These are phyloP conservation scores for Trametes elegans DNA, from an alignment of 768 basidiomycete species.

Conservation along the genomic window DNA sequence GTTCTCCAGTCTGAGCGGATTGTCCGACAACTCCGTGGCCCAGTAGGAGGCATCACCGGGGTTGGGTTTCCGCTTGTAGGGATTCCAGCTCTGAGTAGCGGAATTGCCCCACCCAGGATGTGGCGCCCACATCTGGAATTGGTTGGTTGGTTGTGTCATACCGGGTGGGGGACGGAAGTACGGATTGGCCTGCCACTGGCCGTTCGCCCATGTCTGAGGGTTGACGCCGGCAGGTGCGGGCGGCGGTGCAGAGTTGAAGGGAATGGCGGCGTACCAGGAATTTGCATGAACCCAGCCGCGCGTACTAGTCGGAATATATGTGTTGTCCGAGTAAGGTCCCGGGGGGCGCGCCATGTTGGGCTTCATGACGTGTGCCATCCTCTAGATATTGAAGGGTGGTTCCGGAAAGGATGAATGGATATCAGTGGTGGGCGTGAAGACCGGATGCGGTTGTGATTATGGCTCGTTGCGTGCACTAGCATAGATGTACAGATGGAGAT, in stretches of 20 bases:
- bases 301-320: conserved; percentile 4
- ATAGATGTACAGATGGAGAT: conserved; percentile 23
- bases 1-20: conserved; percentile 61
- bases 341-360: neutral
- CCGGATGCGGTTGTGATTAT: conserved; percentile 4
- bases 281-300: conserved; percentile 18
- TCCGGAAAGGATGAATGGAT: neutral
- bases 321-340: neutral
- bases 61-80: conserved; percentile 62
- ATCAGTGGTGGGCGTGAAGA: conserved; percentile 15
- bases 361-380: conserved; percentile 17
- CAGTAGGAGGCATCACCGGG: conserved; percentile 67
- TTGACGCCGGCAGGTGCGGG: conserved; percentile 52
- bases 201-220: conserved; percentile 42
- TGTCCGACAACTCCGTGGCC: conserved; percentile 52
- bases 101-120: conserved; percentile 28
- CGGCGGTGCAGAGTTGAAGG: conserved; percentile 41
- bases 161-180: conserved; percentile 19
- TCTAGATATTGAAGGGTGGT: neutral
- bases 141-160: conserved; percentile 4
- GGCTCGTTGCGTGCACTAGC: conserved; percentile 17
- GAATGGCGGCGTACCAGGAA: conserved; percentile 9
- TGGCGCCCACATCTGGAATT: conserved; percentile 24
- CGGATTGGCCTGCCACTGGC: conserved; percentile 39
- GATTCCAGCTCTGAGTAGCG: conserved; percentile 43